These are phyloP conservation scores for Leucoagaricus sp. DNA, from an alignment of 1,284 basidiomycete genomes.

Conservation along the genomic window DNA sequence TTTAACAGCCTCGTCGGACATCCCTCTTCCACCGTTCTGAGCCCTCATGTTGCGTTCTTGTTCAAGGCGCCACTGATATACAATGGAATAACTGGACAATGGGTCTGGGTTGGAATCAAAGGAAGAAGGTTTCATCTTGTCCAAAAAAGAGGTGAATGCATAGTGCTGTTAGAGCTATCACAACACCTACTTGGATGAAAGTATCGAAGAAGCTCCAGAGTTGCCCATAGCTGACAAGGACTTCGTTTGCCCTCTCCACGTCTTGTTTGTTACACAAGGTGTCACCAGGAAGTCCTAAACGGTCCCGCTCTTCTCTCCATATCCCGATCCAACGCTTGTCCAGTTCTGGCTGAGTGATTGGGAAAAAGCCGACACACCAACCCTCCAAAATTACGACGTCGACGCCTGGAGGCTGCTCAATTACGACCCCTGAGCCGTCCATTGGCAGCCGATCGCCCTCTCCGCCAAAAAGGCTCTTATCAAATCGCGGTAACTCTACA, in stretches of 20 bases:
- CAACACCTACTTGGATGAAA: slow-evolving; percentile 64
- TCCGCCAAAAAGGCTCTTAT: slow-evolving; percentile 81
- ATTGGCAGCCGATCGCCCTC: slow-evolving; percentile 78
- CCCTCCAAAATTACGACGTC: slow-evolving; percentile 91
- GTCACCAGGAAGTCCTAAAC: slow-evolving; percentile 42
- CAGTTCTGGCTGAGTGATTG: slow-evolving; percentile 52
- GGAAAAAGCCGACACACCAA: slow-evolving; percentile 80
- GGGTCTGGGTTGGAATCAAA: slow-evolving; percentile 30
- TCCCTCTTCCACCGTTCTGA: slow-evolving; percentile 79
- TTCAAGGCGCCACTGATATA: slow-evolving; percentile 82
- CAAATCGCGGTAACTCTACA: slow-evolving; percentile 78
- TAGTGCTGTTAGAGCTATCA: background rate
- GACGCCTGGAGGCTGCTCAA: slow-evolving; percentile 50
- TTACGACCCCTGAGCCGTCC: slow-evolving; percentile 37
- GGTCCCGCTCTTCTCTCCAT: slow-evolving; percentile 40
- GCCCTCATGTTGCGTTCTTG: slow-evolving; percentile 90
- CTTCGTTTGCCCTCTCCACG: slow-evolving; percentile 62
- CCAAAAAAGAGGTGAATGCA: background rate
- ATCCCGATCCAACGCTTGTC: slow-evolving; percentile 38
- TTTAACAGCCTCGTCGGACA: slow-evolving; percentile 81
- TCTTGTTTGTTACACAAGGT: slow-evolving; percentile 45
- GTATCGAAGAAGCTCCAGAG: slow-evolving; percentile 72
- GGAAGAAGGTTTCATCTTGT: slow-evolving; percentile 53
- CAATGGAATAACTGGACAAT: slow-evolving; percentile 45
- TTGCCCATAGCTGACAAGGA: slow-evolving; percentile 55